Conservation (phyloP, 805 yeast species). For the Metschnikowia gelsemii region DNA sequence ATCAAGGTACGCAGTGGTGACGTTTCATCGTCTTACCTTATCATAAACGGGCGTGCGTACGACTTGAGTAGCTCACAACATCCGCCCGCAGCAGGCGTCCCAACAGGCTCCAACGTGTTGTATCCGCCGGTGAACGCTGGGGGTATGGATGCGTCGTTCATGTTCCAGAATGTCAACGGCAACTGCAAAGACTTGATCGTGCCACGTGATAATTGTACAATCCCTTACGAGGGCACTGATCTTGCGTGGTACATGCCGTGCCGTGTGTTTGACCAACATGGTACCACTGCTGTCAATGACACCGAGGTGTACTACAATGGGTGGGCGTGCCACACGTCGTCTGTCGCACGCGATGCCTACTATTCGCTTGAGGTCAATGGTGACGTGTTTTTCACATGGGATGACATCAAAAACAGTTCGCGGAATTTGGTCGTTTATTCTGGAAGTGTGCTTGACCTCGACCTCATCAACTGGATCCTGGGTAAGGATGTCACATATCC, state of each 20-base stretch:
- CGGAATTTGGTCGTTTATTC: conserved; percentile 84
- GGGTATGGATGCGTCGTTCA: conserved; percentile 77
- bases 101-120: conserved; percentile 65
- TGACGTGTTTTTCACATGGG: conserved; percentile 88
- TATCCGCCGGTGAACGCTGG: conserved; percentile 89
- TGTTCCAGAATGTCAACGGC: conserved; percentile 90
- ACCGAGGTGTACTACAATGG: conserved; percentile 70
- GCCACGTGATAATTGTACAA: conserved; percentile 66
- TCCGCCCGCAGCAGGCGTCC: conserved; percentile 79
- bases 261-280: conserved; percentile 64
- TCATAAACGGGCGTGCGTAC: conserved; percentile 81
- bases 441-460: conserved; percentile 84
- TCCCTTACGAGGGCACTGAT: conserved; percentile 61
- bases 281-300: conserved; percentile 64
- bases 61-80: conserved; percentile 69
- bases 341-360: conserved; percentile 65
- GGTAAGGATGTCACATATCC: conserved; percentile 72
- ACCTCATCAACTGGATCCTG: conserved; percentile 72
- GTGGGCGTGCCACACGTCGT: conserved; percentile 82
- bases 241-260: conserved; percentile 98
- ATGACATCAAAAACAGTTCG: conserved; percentile 63
- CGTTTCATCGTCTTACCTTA: conserved; percentile 59
- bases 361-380: conserved; percentile 61
- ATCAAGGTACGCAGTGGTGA: conserved; percentile 58
- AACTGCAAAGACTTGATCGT: conserved; percentile 76